Evolutionary conservation across 495 filamentous ascomycete genomes (phyloP).

Genomic region (Penicillium soppii): DNA sequence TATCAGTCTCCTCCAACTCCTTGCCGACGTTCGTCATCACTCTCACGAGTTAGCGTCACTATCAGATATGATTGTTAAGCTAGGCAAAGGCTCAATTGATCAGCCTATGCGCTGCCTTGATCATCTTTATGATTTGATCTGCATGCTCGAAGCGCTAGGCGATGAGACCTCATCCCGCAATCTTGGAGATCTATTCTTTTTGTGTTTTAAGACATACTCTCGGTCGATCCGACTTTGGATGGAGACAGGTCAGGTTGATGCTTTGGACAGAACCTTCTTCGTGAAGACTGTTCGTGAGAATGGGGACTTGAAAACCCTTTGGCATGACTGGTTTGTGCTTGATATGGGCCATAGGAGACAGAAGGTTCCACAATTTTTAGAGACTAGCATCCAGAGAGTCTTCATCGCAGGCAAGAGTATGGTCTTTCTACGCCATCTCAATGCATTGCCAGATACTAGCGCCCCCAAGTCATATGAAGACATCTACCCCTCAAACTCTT

Average conservation of each 20-base stretch:
- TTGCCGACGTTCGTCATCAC: conserved; percentile 55
- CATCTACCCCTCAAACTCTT: conserved; percentile 44
- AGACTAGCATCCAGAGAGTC: conserved; percentile 63
- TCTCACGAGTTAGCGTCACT: conserved; percentile 57
- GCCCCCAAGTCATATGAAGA: conserved; percentile 44
- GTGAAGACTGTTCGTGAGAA: conserved; percentile 57
- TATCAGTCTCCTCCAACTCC: conserved; percentile 59
- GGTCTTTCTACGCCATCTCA: conserved; percentile 70
- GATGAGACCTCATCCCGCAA: conserved; percentile 57
- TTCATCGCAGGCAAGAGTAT: conserved; percentile 87
- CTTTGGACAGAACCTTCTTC: conserved; percentile 68
- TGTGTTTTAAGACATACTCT: conserved; percentile 81
- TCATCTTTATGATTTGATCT: conserved; percentile 66
- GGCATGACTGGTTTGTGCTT: conserved; percentile 73
- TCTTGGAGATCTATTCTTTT: conserved; percentile 70
- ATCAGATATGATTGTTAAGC: conserved; percentile 39
- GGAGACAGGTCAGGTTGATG: conserved; percentile 69
- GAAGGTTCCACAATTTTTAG: conserved; percentile 72
- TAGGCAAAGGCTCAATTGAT: conserved; percentile 23
- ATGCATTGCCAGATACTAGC: conserved; percentile 21
- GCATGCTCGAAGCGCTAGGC: conserved; percentile 66
- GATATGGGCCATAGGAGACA: conserved; percentile 51
- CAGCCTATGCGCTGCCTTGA: conserved; percentile 65
- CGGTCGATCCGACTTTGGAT: conserved; percentile 82
- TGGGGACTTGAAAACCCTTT: conserved; percentile 63